Evolutionary conservation across 2,329 filamentous ascomycete genomes (phyloP).

Genomic region (Exophiala alcalophila): DNA sequence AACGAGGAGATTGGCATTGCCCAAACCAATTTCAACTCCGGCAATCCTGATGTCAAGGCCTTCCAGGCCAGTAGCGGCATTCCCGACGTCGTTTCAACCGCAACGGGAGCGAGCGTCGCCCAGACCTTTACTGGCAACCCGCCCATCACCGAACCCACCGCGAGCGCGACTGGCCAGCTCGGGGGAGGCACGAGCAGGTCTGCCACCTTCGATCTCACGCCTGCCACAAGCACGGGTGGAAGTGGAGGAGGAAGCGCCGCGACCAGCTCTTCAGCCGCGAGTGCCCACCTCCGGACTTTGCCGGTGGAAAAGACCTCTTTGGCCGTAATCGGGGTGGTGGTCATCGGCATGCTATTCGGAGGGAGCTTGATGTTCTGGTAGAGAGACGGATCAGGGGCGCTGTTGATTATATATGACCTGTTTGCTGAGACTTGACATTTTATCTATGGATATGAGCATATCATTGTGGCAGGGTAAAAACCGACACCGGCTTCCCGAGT

Average conservation of each 20-base stretch:
- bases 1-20: constrained; percentile 71
- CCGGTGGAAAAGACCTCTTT: constrained; percentile 12
- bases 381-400: no score
- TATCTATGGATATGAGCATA: no score
- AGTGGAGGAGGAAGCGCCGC: constrained; percentile 10
- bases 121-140: constrained; percentile 33
- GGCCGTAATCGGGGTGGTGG: constrained; percentile 11
- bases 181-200: constrained; percentile 16
- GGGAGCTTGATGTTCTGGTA: constrained; percentile 23
- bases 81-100: constrained; percentile 23
- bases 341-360: constrained; percentile 20
- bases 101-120: constrained; percentile 28
- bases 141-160: constrained; percentile 16
- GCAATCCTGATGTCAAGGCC: constrained; percentile 20
- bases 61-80: constrained; percentile 21
- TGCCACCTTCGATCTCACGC: constrained; percentile 26
- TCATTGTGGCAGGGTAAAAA: no score
- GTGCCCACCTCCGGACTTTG: constrained; percentile 14
- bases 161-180: constrained; percentile 18
- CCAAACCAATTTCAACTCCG: constrained; percentile 50
- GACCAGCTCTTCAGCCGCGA: constrained; percentile 16
- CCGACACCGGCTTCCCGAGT: no score
- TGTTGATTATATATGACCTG: no score
- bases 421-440: no score
- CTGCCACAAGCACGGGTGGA: constrained; percentile 9